phyloP scores from a whole-genome alignment of 2,329 filamentous ascomycete species.

The Plenodomus tracheiphilus region DNA sequence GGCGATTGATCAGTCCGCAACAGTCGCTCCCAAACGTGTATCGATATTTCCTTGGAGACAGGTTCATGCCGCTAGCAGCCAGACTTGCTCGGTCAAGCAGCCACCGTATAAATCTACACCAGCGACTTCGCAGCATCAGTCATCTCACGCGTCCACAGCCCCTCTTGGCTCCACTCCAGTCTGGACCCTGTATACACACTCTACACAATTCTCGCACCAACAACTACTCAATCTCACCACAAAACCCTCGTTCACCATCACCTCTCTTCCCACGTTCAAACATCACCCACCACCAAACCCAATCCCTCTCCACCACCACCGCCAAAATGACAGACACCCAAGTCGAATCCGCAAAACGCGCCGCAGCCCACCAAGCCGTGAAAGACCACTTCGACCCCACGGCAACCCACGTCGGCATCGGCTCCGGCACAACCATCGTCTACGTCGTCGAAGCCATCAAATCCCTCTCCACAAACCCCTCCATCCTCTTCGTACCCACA shows the following conservation, averaged over 20 bases:
- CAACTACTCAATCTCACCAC: neutral
- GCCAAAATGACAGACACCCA: slow-evolving; percentile 34
- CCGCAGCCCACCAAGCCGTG: slow-evolving; percentile 74
- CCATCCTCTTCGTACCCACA: slow-evolving; percentile 87
- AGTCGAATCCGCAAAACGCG: slow-evolving; percentile 74
- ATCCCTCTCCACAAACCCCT: slow-evolving; percentile 39
- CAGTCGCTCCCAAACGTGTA: neutral
- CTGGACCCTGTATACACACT: slow-evolving; percentile 5
- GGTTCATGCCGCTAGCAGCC: slow-evolving; percentile 22
- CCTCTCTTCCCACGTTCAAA: neutral
- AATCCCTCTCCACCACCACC: slow-evolving; percentile 10
- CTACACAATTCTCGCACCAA: slow-evolving; percentile 5
- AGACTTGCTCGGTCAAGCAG: slow-evolving; percentile 1
- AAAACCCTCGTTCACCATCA: slow-evolving; percentile 1
- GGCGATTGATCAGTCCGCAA: too few relatives aligned
- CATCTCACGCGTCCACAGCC: slow-evolving; percentile 27
- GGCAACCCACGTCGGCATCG: slow-evolving; percentile 73
- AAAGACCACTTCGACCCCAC: slow-evolving; percentile 67
- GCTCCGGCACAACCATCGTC: slow-evolving; percentile 78
- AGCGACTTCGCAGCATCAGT: slow-evolving; percentile 33
- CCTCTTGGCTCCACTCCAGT: slow-evolving; percentile 19
- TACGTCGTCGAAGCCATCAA: slow-evolving; percentile 83
- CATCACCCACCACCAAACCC: neutral
- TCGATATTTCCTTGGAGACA: neutral
- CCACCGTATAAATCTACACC: slow-evolving; percentile 17